These are phyloP conservation scores for Talaromyces islandicus DNA, from an alignment of 2,329 filamentous ascomycete species.

Conservation along the genomic window DNA sequence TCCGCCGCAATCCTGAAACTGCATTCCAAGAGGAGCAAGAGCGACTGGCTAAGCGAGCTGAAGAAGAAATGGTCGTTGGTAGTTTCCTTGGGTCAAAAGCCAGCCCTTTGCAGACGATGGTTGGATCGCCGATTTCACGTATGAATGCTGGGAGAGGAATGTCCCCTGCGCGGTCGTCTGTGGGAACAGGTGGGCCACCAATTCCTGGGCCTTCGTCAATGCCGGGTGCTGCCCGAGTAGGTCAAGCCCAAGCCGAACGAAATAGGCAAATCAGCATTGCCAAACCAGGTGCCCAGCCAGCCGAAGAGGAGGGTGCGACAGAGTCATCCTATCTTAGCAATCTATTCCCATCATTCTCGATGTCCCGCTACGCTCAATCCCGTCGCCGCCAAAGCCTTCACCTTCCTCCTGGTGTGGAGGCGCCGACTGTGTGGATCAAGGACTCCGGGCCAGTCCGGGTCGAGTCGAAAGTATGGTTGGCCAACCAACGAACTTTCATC, in stretches of 20 bases:
- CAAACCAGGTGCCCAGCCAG: background rate
- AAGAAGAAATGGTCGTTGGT: conserved; percentile 84
- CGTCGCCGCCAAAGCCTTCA: conserved; percentile 40
- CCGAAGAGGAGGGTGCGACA: background rate
- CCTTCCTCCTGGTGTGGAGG: conserved; percentile 80
- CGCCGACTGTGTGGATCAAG: conserved; percentile 87
- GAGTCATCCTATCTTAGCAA: conserved; percentile 8
- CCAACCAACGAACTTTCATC: conserved; percentile 95
- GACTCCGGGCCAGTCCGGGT: conserved; percentile 87
- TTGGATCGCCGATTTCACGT: conserved; percentile 29
- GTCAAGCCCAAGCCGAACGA: conserved; percentile 1
- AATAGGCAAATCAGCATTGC: conserved; percentile 1
- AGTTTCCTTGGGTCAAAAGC: conserved; percentile 64
- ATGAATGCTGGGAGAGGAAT: conserved; percentile 18
- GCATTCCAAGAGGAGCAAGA: conserved; percentile 91
- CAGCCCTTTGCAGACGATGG: conserved; percentile 24
- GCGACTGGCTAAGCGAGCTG: conserved; percentile 69
- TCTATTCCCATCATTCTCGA: conserved; percentile 75
- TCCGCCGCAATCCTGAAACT: conserved; percentile 82
- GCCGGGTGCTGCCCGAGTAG: conserved; percentile 7
- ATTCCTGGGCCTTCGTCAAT: conserved; percentile 1
- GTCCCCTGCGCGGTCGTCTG: conserved; percentile 13
- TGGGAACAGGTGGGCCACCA: conserved; percentile 1
- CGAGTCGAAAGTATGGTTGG: conserved; percentile 97
- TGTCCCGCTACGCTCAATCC: conserved; percentile 65